Evolutionary conservation across 2,329 filamentous ascomycete genomes (phyloP), one percentile per base, ranked within the genome.

Genomic region (Eutypella sp.): DNA sequence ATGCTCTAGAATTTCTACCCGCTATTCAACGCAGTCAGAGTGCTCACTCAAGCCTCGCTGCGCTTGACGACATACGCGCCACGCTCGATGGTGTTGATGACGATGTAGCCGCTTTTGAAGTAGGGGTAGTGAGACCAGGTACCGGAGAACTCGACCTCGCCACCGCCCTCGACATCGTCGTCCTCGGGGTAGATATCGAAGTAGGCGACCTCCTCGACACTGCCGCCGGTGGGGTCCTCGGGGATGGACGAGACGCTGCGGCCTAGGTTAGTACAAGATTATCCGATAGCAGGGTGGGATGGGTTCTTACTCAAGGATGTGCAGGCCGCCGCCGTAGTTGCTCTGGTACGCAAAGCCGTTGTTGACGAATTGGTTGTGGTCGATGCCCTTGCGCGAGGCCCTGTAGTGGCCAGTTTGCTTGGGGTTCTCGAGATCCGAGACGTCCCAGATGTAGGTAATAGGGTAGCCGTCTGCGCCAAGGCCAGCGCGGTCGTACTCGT

Each of bases 391-490:
- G 51, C 59, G 61, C 45, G 63, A 62, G 10, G 65, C 63, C 52
- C 62, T 60, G 58, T 68, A 71, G 51, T 59, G 58, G 29, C 68
- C 68, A n/a, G 67, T 70, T 53, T 68, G 59, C 54, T 61, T 63
- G 8, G 70, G 70, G 13, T 56, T 55, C 42, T 65, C 64, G 25
- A 73, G 64, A 41, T 56, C 55, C 38, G 57, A 60, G 53, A 73
- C 67, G 55, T 72, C 69, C 61, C 68, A 72, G 59, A 74, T 71
- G 57, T 72, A 74, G 6, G 70, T 73, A 42, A 69, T 70, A 7
- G 71, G 68, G 55, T 63, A 61, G 16, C 58, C 58, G 5, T 56
- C 52, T 9, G 61, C 64, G 2, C 65, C 70, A 2, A 60, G 59
- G 13, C 66, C 68, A 8, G 63, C 61, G 15, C 51, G 47, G 40